Conservation (phyloP, 2,329 filamentous ascomycete genomes). For the Epichloe elymi region DNA sequence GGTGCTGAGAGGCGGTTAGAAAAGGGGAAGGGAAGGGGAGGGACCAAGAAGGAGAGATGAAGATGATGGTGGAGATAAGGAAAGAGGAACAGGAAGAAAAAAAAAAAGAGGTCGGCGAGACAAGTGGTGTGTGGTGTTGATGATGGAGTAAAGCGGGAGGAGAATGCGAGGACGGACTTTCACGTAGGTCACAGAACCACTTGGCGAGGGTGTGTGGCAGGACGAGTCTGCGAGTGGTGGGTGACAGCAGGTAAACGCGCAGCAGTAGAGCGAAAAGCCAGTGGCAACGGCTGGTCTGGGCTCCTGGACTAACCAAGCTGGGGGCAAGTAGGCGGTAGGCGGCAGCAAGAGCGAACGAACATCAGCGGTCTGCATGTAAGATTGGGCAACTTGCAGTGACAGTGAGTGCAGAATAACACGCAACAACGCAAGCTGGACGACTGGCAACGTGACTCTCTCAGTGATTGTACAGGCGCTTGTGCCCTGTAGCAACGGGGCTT, state of each 20-base stretch:
- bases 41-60: constrained; percentile 13
- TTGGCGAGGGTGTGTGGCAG: not conserved
- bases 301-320: constrained; percentile 4
- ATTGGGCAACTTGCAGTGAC: no score
- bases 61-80: constrained; percentile 15
- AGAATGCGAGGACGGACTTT: constrained; percentile 7
- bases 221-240: not conserved
- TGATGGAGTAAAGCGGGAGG: constrained; percentile 8
- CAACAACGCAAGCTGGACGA: no score
- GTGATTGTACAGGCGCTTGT: not conserved
- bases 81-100: constrained; percentile 12
- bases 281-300: constrained; percentile 9
- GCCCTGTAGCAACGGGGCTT: no score
- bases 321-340: not conserved
- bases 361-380: not conserved
- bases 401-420: no score
- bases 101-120: constrained; percentile 9
- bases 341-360: not conserved
- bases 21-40: constrained; percentile 13
- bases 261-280: not conserved
- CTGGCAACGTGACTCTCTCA: not conserved
- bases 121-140: constrained; percentile 4
- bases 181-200: constrained; percentile 1
- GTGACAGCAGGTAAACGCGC: not conserved
- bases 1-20: constrained; percentile 13